Conservation (phyloP, 2,329 filamentous ascomycete species). For the Botrytis aclada region DNA sequence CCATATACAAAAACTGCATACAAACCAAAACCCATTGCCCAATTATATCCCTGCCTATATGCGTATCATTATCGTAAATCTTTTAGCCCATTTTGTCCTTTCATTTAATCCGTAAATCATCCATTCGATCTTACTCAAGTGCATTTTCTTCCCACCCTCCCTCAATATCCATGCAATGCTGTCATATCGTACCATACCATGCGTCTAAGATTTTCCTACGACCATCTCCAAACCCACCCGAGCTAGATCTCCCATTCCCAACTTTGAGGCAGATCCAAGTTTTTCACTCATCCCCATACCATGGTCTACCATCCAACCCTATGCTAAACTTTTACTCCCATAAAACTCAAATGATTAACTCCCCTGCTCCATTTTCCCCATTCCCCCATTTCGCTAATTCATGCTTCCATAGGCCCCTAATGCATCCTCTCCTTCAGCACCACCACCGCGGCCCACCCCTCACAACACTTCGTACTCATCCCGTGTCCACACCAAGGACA, state of each 20-base stretch:
- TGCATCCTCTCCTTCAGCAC: conserved; percentile 63
- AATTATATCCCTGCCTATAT: neutral
- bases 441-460: conserved; percentile 65
- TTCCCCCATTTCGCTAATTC: too few species aligned
- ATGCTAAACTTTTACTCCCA: neutral
- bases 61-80: neutral
- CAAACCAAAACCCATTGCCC: neutral
- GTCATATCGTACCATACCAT: neutral
- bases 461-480: conserved; percentile 67
- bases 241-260: neutral
- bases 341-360: neutral
- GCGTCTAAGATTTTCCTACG: neutral
- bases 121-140: neutral
- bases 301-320: neutral
- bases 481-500: conserved; percentile 72
- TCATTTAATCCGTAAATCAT: neutral
- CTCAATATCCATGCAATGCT: neutral
- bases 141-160: neutral
- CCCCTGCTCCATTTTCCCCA: too few species aligned
- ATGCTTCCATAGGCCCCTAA: conserved; percentile 17
- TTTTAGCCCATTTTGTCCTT: neutral
- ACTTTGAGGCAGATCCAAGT: neutral
- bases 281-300: neutral
- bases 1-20: neutral
- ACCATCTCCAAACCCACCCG: neutral